These are phyloP conservation scores for Podospora pseudopauciseta DNA, from an alignment of 495 filamentous ascomycete genomes.

Conservation along the genomic window DNA sequence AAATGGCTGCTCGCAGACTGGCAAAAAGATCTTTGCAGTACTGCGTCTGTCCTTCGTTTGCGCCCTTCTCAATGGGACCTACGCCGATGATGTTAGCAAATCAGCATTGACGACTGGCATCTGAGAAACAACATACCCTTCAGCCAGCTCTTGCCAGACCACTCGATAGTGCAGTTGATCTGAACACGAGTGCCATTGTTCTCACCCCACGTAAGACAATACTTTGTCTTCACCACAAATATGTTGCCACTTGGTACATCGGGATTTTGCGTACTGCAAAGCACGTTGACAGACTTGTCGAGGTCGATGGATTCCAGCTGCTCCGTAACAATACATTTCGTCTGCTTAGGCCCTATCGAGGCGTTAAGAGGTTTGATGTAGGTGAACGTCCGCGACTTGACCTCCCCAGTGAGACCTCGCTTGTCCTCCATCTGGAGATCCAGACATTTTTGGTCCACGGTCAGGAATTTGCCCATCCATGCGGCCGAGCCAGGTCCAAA, in stretches of 20 bases:
- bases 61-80: constrained; percentile 93
- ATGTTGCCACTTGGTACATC: constrained; percentile 94
- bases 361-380: constrained; percentile 90
- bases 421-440: constrained; percentile 84
- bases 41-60: constrained; percentile 79
- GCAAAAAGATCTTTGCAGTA: constrained; percentile 76
- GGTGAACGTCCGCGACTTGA: constrained; percentile 67
- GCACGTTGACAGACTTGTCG: constrained; percentile 79
- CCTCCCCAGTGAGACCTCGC: constrained; percentile 68
- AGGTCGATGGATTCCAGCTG: constrained; percentile 76
- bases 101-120: not conserved
- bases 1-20: constrained; percentile 67
- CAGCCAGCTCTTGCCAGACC: constrained; percentile 96
- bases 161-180: constrained; percentile 86
- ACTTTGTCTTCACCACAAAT: constrained; percentile 87
- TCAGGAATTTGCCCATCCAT: constrained; percentile 81
- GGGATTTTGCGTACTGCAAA: constrained; percentile 79
- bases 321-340: constrained; percentile 88
- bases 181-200: constrained; percentile 78
- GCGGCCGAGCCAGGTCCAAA: constrained; percentile 75
- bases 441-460: constrained; percentile 80
- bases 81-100: constrained; percentile 19
- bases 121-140: constrained; percentile 60
- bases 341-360: constrained; percentile 87
- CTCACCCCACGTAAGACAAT: constrained; percentile 88